phyloP scores from a whole-genome alignment of 2,329 filamentous ascomycete species.

The Delphinella strobiligena region DNA sequence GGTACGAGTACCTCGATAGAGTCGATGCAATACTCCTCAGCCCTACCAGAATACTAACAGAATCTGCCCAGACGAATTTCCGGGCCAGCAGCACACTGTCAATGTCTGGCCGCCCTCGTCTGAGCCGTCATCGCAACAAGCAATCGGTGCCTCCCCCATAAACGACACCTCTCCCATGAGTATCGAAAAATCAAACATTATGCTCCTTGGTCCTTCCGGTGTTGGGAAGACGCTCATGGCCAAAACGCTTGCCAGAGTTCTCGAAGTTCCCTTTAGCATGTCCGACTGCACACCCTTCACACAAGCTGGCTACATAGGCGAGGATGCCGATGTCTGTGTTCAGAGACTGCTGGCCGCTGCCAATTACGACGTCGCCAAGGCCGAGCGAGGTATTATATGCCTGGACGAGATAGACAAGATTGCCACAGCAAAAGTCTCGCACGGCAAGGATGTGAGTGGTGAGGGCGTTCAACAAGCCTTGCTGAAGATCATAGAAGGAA shows the following conservation, averaged over 20 bases:
- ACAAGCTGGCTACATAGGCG: slow-evolving; percentile 92
- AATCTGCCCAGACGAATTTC: slow-evolving; percentile 48
- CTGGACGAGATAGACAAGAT: slow-evolving; percentile 98
- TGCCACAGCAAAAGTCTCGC: slow-evolving; percentile 71
- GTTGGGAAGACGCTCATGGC: slow-evolving; percentile 95
- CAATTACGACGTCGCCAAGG: slow-evolving; percentile 73
- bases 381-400: slow-evolving; percentile 88
- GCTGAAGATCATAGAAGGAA: slow-evolving; percentile 91
- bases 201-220: slow-evolving; percentile 82
- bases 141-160: slow-evolving; percentile 28
- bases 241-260: slow-evolving; percentile 77
- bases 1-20: slow-evolving; percentile 40
- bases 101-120: slow-evolving; percentile 19
- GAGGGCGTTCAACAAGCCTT: slow-evolving; percentile 95
- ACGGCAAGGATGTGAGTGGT: slow-evolving; percentile 87
- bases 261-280: slow-evolving; percentile 93
- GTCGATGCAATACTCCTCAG: slow-evolving; percentile 15
- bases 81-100: slow-evolving; percentile 46
- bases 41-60: too few relatives aligned
- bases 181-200: slow-evolving; percentile 90
- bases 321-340: slow-evolving; percentile 93
- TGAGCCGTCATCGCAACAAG: slow-evolving; percentile 16
- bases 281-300: slow-evolving; percentile 94
- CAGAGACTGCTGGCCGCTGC: slow-evolving; percentile 80
- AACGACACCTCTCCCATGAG: slow-evolving; percentile 50